Percentiles rank a stretch among this genome's conserved stretches.
phyloP scores from a whole-genome alignment of 805 yeast species.

The Hanseniaspora lindneri region DNA sequence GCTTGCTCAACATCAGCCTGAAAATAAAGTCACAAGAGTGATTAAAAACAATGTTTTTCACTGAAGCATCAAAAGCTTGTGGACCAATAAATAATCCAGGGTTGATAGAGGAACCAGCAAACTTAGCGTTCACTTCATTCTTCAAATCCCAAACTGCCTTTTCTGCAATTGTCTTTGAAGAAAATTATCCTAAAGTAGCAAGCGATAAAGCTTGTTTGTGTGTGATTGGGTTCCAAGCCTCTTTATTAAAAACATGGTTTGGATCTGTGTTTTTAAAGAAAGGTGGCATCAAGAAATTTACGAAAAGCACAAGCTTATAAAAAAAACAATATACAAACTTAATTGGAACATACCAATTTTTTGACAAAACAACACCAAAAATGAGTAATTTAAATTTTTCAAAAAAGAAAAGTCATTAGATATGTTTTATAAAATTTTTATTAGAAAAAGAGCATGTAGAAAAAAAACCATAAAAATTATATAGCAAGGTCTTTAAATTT shows the following conservation, averaged over 20 bases:
- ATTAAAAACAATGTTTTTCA: constrained; percentile 24
- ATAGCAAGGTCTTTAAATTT: constrained; percentile 2
- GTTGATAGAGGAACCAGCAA: constrained; percentile 33
- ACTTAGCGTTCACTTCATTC: constrained; percentile 30
- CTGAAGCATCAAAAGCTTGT: constrained; percentile 34
- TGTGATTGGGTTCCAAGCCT: constrained; percentile 27
- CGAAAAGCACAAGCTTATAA: no score
- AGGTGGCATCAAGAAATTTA: no score
- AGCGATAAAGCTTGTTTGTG: constrained; percentile 18
- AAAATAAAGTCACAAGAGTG: constrained; percentile 30
- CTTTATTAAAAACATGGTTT: constrained; percentile 21
- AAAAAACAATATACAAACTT: no score
- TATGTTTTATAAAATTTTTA: no score
- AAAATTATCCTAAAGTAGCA: constrained; percentile 29
- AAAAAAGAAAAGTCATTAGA: no score
- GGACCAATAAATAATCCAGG: constrained; percentile 44
- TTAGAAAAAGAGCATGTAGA: no score
- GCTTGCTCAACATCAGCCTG: constrained; percentile 25
- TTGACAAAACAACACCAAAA: no score
- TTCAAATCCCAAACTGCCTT: constrained; percentile 45
- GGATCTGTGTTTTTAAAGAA: constrained; percentile 18
- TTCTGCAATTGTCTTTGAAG: constrained; percentile 48
- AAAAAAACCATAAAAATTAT: no score
- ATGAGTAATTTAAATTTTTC: no score
- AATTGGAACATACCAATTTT: no score